Evolutionary conservation across 1,284 basidiomycete genomes (phyloP).

Genomic region (Neonothopanus nambi): DNA sequence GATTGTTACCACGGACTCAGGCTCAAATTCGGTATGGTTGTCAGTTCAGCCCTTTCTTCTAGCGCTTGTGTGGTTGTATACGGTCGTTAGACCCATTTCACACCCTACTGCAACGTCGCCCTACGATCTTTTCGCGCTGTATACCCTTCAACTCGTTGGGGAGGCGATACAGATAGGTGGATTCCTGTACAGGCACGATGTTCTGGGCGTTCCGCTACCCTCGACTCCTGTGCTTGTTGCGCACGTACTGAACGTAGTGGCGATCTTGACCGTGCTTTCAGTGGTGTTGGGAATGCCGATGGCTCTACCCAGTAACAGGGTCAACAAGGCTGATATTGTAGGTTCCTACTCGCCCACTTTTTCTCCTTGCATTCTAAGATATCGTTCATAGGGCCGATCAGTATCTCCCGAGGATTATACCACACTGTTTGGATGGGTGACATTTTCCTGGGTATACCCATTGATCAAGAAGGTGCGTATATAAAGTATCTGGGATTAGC

Average conservation of each 20-base stretch:
- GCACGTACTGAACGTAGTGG: slow-evolving; percentile 41
- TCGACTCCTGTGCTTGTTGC: slow-evolving; percentile 26
- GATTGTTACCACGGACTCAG: slow-evolving; percentile 26
- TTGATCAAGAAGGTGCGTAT: slow-evolving; percentile 51
- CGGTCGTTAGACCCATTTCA: slow-evolving; percentile 34
- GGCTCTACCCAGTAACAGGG: slow-evolving; percentile 47
- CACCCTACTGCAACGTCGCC: slow-evolving; percentile 47
- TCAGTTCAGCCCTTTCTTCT: slow-evolving; percentile 40
- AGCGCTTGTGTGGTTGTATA: slow-evolving; percentile 59
- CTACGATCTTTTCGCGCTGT: slow-evolving; percentile 54
- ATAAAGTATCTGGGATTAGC: background rate
- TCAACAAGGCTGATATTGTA: slow-evolving; percentile 54
- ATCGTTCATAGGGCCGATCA: slow-evolving; percentile 43
- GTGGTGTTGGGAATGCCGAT: slow-evolving; percentile 60
- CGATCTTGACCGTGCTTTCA: slow-evolving; percentile 38
- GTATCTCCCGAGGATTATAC: slow-evolving; percentile 77
- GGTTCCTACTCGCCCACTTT: slow-evolving; percentile 21
- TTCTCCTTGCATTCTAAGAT: background rate
- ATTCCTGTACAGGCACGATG: slow-evolving; percentile 44
- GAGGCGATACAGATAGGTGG: slow-evolving; percentile 48
- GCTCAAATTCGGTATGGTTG: slow-evolving; percentile 27
- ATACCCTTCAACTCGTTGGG: slow-evolving; percentile 41
- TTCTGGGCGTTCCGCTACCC: slow-evolving; percentile 40
- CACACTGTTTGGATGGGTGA: slow-evolving; percentile 74
- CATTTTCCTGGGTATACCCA: slow-evolving; percentile 77